A percentile compares a stretch with the other conserved stretches of the same genome.
These are phyloP conservation scores for Aureobasidium musti DNA, from an alignment of 2,329 filamentous ascomycete species.

Conservation along the genomic window DNA sequence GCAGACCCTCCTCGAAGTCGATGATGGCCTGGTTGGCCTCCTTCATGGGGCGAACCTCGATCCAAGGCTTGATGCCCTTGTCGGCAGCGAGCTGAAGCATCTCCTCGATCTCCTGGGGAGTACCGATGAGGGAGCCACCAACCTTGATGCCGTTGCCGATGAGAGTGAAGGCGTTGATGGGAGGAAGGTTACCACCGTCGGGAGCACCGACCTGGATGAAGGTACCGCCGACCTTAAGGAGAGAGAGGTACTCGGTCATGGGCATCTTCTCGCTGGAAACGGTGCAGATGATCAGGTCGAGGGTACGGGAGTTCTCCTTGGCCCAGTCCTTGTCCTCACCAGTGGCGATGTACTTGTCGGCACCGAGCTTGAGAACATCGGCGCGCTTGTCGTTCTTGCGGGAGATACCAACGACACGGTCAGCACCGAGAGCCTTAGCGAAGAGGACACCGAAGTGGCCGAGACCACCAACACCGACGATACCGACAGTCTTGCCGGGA, in stretches of 20 bases:
- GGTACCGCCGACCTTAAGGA: slow-evolving; percentile 60
- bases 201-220: slow-evolving; percentile 68
- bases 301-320: slow-evolving; percentile 51
- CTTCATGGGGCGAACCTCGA: slow-evolving; percentile 62
- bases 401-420: slow-evolving; percentile 64
- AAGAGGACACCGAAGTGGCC: slow-evolving; percentile 72
- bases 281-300: slow-evolving; percentile 62
- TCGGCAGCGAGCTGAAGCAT: slow-evolving; percentile 63
- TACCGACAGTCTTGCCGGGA: slow-evolving; percentile 67
- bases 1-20: slow-evolving; percentile 60
- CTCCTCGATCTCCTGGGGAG: slow-evolving; percentile 59
- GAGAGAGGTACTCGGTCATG: slow-evolving; percentile 58
- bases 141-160: slow-evolving; percentile 56
- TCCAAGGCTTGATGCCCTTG: slow-evolving; percentile 60
- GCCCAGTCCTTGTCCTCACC: slow-evolving; percentile 60
- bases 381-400: slow-evolving; percentile 59
- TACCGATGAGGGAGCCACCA: slow-evolving; percentile 52
- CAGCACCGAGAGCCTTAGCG: slow-evolving; percentile 67
- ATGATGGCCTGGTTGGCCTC: slow-evolving; percentile 59
- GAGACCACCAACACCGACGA: slow-evolving; percentile 69
- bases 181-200: slow-evolving; percentile 54
- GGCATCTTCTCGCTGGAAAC: slow-evolving; percentile 63
- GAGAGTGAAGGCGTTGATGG: slow-evolving; percentile 58
- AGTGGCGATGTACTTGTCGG: slow-evolving; percentile 58
- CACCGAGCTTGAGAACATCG: slow-evolving; percentile 63